phyloP scores from a whole-genome alignment of 352 stramenopile genomes.

The Phytopythium litorale region DNA sequence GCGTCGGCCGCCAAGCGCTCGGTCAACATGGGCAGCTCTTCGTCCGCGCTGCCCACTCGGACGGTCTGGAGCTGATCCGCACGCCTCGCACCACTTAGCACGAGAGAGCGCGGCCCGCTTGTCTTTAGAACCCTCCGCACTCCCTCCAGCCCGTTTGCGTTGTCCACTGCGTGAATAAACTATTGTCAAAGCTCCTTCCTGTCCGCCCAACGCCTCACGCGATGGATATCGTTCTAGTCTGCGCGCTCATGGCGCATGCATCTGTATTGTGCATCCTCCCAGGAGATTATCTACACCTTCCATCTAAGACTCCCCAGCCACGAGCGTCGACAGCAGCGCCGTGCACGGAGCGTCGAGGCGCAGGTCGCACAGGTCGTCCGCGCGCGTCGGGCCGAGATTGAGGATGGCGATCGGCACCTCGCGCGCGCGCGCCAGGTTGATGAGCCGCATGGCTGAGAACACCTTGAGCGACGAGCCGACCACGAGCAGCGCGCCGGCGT shows the following conservation, averaged over 20 bases:
- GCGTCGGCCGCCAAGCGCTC: neutral
- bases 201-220: no score
- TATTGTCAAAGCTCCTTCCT: neutral
- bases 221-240: no score
- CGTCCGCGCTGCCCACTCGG: conserved; percentile 35
- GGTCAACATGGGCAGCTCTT: conserved; percentile 19
- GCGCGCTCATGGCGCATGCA: neutral
- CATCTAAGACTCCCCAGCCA: conserved; percentile 26
- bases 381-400: conserved; percentile 86
- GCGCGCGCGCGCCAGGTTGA: conserved; percentile 63
- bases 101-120: neutral
- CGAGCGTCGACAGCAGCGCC: conserved; percentile 32
- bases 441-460: conserved; percentile 92
- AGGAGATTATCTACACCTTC: neutral
- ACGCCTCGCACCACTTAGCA: neutral
- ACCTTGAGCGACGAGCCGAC: conserved; percentile 94
- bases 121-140: neutral
- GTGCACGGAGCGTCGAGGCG: conserved; percentile 68
- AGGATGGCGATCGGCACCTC: conserved; percentile 82
- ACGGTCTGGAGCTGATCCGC: conserved; percentile 45
- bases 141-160: neutral
- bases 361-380: conserved; percentile 71
- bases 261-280: neutral
- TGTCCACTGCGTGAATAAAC: conserved; percentile 5
- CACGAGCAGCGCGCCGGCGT: conserved; percentile 88